These are phyloP conservation scores for Cystobasidiopsis lactophilus DNA, from an alignment of 768 basidiomycete species.

Conservation along the genomic window DNA sequence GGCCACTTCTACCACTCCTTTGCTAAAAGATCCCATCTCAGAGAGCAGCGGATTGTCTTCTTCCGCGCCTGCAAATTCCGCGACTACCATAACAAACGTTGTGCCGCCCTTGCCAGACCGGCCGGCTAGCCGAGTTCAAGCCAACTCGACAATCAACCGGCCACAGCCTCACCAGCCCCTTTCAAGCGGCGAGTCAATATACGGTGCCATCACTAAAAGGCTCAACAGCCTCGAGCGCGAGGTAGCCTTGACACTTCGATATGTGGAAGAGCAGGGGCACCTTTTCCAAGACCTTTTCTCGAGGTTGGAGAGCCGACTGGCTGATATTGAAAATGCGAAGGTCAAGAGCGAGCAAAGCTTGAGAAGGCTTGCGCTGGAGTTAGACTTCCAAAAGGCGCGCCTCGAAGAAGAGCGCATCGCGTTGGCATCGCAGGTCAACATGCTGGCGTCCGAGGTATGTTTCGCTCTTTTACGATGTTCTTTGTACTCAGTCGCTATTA, in stretches of 20 bases:
- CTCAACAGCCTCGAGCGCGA: constrained; percentile 65
- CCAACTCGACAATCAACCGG: no score
- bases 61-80: background rate
- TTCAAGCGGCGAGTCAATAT: constrained; percentile 60
- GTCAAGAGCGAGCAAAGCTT: constrained; percentile 46
- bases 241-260: constrained; percentile 58
- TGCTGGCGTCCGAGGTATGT: constrained; percentile 57
- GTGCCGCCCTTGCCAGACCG: no score
- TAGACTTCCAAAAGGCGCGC: constrained; percentile 43
- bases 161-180: background rate
- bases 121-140: background rate
- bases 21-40: no score
- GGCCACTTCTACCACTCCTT: no score
- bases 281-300: constrained; percentile 52
- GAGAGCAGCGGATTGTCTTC: background rate
- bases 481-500: no score
- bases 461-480: background rate
- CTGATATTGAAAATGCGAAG: constrained; percentile 32
- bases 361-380: constrained; percentile 41
- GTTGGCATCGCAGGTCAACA: constrained; percentile 45
- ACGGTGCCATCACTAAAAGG: constrained; percentile 86
- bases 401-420: constrained; percentile 50
- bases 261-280: constrained; percentile 70
- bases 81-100: no score
- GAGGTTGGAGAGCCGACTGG: constrained; percentile 54